Conservation (phyloP, 1,139 yeast species). For the Geotrichum carabidarum region DNA sequence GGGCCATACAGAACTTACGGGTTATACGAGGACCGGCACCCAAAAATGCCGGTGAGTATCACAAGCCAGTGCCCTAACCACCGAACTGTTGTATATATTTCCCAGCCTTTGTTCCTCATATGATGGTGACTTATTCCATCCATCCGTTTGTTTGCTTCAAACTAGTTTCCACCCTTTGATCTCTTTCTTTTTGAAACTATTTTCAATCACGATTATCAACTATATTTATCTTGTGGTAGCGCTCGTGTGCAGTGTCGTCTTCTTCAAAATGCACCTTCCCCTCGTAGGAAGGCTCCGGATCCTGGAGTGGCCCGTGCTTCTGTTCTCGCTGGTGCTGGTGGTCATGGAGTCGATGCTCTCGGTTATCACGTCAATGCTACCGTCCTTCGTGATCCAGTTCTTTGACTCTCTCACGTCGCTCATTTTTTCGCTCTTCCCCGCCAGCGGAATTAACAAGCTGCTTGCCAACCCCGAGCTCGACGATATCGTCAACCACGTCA, state of each 20-base stretch:
- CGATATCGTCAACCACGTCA: conserved; percentile 25
- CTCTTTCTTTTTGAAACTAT: background rate
- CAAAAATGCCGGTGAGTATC: too few species aligned
- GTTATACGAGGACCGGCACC: background rate
- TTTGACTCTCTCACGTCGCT: conserved; percentile 26
- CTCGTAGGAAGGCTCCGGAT: conserved; percentile 31
- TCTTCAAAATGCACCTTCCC: conserved; percentile 28
- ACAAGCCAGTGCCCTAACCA: too few species aligned
- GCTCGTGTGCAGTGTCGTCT: conserved; percentile 10
- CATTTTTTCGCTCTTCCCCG: conserved; percentile 23
- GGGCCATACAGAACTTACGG: background rate
- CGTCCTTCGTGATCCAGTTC: conserved; percentile 30
- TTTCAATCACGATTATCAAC: background rate
- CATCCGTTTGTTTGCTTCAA: background rate
- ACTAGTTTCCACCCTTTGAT: background rate
- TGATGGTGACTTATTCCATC: too few species aligned
- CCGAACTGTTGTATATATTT: too few species aligned
- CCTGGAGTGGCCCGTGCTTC: conserved; percentile 34
- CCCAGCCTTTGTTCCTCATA: too few species aligned
- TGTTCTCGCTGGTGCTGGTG: conserved; percentile 34
- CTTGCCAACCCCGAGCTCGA: conserved; percentile 24
- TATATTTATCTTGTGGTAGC: background rate
- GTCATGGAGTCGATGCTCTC: conserved; percentile 33
- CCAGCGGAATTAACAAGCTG: conserved; percentile 19
- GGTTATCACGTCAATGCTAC: conserved; percentile 34